phyloP scores from a whole-genome alignment of 305 asterid genomes.

The Solanum hybrid region DNA sequence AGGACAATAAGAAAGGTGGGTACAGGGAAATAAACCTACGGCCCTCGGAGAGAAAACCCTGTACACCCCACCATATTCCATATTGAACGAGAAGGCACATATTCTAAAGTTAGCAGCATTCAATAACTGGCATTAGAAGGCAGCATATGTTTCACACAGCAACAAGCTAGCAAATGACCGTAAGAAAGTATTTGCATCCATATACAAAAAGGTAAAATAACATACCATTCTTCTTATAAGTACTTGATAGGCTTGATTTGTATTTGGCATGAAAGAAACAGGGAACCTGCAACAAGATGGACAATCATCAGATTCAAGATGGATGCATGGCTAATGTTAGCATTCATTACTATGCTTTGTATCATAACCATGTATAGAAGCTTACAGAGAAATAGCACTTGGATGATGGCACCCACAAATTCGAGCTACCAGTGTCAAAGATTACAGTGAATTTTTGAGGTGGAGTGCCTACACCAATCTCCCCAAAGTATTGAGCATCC shows the following conservation, averaged over 20 bases:
- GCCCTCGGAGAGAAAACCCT: not conserved
- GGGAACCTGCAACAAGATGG: slow-evolving; percentile 45
- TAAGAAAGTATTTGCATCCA: not conserved
- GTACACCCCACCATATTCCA: not conserved
- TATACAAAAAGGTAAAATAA: not conserved
- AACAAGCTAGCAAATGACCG: not conserved
- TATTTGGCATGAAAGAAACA: slow-evolving; percentile 85
- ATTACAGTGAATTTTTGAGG: slow-evolving; percentile 89
- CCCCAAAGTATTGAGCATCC: slow-evolving; percentile 98
- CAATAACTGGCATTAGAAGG: not conserved
- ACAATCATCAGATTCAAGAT: not conserved
- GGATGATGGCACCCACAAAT: slow-evolving; percentile 90
- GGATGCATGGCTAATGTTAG: not conserved
- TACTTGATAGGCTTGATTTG: slow-evolving; percentile 61
- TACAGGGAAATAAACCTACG: not conserved
- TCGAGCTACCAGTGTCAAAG: slow-evolving; percentile 90
- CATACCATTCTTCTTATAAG: slow-evolving; percentile 75
- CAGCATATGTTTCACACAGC: not conserved
- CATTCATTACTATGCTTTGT: not conserved
- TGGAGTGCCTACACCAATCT: slow-evolving; percentile 83
- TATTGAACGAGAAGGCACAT: not conserved
- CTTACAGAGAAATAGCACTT: slow-evolving; percentile 88
- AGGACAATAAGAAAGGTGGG: not conserved
- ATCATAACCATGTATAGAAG: not conserved
- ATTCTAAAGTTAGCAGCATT: not conserved